Conservation (phyloP, 2,329 filamentous ascomycete genomes). For the Diaporthe sp. region DNA sequence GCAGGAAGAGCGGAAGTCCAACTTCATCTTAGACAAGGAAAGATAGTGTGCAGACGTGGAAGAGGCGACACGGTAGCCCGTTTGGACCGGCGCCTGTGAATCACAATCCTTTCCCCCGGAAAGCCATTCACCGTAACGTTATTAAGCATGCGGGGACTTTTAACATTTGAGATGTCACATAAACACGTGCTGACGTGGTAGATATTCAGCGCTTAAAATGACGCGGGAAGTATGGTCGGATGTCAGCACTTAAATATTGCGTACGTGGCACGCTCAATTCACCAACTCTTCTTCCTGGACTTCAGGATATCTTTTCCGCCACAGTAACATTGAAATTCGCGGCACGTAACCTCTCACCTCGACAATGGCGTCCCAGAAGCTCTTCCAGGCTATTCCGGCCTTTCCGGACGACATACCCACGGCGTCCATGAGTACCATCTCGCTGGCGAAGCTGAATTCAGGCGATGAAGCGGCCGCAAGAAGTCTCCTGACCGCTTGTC, state of each 20-base stretch:
- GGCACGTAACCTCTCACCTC: accelerated
- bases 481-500: conserved; percentile 29
- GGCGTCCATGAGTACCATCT: conserved; percentile 39
- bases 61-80: not conserved
- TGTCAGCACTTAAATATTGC: conserved; percentile 1
- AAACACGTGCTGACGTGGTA: not conserved
- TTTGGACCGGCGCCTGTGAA: not conserved
- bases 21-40: not conserved
- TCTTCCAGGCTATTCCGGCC: conserved; percentile 39
- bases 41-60: not conserved
- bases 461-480: conserved; percentile 27
- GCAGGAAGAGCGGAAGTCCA: not conserved
- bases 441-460: conserved; percentile 18
- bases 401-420: conserved; percentile 43
- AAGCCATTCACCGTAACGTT: not conserved
- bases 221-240: not conserved
- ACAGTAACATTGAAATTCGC: too few species aligned
- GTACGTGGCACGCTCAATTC: not conserved
- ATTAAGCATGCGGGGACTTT: not conserved
- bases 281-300: not conserved
- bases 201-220: not conserved
- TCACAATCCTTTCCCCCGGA: too few species aligned
- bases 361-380: conserved; percentile 34
- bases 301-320: not conserved
- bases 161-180: not conserved